Evolutionary conservation across 768 basidiomycete species (phyloP).

Genomic region (Psilocybe sp.): DNA sequence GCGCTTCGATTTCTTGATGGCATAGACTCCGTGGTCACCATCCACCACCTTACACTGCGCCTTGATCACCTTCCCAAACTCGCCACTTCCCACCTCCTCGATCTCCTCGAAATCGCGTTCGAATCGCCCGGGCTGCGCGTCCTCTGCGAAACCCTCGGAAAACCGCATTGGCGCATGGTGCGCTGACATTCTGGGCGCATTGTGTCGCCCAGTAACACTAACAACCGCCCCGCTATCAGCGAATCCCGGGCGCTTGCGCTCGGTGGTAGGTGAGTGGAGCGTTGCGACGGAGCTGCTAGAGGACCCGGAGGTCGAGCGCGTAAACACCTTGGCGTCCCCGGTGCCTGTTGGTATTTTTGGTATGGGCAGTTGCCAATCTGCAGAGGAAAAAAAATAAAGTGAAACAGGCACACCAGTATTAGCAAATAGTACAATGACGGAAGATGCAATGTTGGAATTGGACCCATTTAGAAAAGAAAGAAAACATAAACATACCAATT

Average conservation of each 20-base stretch:
- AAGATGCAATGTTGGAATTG: slow-evolving; percentile 6
- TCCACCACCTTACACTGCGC: slow-evolving; percentile 60
- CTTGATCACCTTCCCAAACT: slow-evolving; percentile 92
- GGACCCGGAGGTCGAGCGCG: slow-evolving; percentile 57
- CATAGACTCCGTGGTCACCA: slow-evolving; percentile 56
- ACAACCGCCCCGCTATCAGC: background rate
- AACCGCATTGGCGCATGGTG: slow-evolving; percentile 20
- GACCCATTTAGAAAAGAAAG: slow-evolving; percentile 3
- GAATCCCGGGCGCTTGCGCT: slow-evolving; percentile 22
- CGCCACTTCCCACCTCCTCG: slow-evolving; percentile 84
- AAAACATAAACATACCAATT: slow-evolving; percentile 34
- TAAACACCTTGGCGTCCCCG: slow-evolving; percentile 32
- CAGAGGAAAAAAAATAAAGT: slow-evolving; percentile 10
- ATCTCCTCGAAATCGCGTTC: slow-evolving; percentile 79
- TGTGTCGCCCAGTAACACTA: slow-evolving; percentile 16
- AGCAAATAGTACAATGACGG: slow-evolving; percentile 4
- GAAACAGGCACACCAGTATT: slow-evolving; percentile 3
- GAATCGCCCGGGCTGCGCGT: slow-evolving; percentile 63
- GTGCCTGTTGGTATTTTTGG: slow-evolving; percentile 44
- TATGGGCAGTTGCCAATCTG: slow-evolving; percentile 58
- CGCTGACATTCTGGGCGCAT: slow-evolving; percentile 12
- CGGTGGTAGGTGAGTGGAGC: slow-evolving; percentile 42
- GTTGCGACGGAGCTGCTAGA: slow-evolving; percentile 49
- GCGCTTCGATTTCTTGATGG: slow-evolving; percentile 91
- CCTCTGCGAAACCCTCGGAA: slow-evolving; percentile 42